phyloP scores from a whole-genome alignment of 163 green algal species.

The Scenedesmus sp. region DNA sequence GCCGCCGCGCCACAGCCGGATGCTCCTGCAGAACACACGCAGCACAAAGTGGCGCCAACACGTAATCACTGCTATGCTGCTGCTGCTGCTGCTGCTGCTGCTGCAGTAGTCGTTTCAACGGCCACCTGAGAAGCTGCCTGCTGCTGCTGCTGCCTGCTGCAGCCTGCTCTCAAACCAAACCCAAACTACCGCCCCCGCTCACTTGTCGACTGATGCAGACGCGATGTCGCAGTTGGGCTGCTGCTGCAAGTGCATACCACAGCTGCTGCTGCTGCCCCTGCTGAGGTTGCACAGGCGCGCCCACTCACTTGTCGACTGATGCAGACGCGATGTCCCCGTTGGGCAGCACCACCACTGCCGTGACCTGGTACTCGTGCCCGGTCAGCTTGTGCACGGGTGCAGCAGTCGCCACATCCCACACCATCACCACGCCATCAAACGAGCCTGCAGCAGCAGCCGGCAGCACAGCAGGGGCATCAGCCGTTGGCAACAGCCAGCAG shows the following conservation, averaged over 20 bases:
- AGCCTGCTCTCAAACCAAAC: neutral
- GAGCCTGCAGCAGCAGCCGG: slow-evolving; percentile 65
- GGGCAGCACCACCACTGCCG: slow-evolving; percentile 67
- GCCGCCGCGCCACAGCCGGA: too few relatives aligned
- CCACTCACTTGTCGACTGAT: slow-evolving; percentile 51
- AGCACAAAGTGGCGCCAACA: too few relatives aligned
- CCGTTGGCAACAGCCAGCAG: neutral
- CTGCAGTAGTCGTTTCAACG: neutral
- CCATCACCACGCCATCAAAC: slow-evolving; percentile 78
- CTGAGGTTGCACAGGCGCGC: too few relatives aligned
- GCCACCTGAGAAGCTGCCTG: too few relatives aligned
- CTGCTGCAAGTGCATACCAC: neutral
- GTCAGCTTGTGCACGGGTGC: slow-evolving; percentile 54
- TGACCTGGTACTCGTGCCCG: slow-evolving; percentile 89
- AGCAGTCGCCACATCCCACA: slow-evolving; percentile 79
- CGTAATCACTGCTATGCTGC: neutral
- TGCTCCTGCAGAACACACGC: neutral
- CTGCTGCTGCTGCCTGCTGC: too few relatives aligned
- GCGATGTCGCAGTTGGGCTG: slow-evolving; percentile 51
- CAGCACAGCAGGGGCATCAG: slow-evolving; percentile 14
- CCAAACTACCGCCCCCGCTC: neutral
- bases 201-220: slow-evolving; percentile 53
- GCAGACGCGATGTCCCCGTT: slow-evolving; percentile 51
- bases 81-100: neutral
- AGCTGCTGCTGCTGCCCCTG: too few relatives aligned